phyloP scores from a whole-genome alignment of 176 grass and related monocot genomes.

The Tillandsia fasciculata region DNA sequence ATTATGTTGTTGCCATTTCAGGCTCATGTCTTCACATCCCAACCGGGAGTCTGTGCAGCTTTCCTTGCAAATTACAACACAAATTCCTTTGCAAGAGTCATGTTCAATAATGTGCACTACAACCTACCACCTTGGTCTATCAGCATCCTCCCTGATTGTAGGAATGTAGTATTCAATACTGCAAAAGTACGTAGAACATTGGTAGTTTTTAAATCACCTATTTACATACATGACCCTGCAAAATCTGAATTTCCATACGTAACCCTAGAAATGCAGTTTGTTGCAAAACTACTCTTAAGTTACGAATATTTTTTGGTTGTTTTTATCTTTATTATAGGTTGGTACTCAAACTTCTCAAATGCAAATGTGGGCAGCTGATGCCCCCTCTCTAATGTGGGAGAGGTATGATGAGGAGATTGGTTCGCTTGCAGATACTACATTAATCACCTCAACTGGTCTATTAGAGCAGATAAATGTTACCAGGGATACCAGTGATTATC shows the following conservation, averaged over 20 bases:
- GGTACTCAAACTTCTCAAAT: slow-evolving; percentile 98
- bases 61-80: slow-evolving; percentile 91
- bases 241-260: neutral
- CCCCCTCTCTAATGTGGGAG: slow-evolving; percentile 77
- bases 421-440: slow-evolving; percentile 59
- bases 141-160: slow-evolving; percentile 97
- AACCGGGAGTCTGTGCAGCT: slow-evolving; percentile 66
- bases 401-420: slow-evolving; percentile 86
- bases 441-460: slow-evolving; percentile 58
- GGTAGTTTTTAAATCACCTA: neutral
- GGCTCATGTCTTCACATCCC: slow-evolving; percentile 73
- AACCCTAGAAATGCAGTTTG: neutral
- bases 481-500: slow-evolving; percentile 79
- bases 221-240: neutral
- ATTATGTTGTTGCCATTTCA: slow-evolving; percentile 24
- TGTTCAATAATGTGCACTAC: slow-evolving; percentile 83
- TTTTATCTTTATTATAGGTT: slow-evolving; percentile 35
- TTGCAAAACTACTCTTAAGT: neutral
- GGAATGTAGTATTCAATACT: slow-evolving; percentile 86
- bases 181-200: slow-evolving; percentile 55
- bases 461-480: slow-evolving; percentile 96
- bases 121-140: slow-evolving; percentile 98
- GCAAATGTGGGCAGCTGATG: slow-evolving; percentile 74
- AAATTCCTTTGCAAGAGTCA: slow-evolving; percentile 58
- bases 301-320: slow-evolving; percentile 17